Conservation (phyloP, 768 basidiomycete species). For the Sporobolomyces roseus region DNA sequence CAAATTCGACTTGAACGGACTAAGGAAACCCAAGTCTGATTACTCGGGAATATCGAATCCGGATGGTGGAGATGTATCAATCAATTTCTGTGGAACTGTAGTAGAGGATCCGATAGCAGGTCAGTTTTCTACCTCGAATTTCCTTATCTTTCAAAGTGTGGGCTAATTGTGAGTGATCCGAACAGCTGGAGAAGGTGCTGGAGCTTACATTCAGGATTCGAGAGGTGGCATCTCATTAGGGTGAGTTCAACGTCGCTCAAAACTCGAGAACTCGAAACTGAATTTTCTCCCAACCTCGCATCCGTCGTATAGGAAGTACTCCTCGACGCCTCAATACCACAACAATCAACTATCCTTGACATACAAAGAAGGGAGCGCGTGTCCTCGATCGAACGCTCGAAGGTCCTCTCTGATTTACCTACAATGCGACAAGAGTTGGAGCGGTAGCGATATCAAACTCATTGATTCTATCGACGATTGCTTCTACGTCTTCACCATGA, state of each 20-base stretch:
- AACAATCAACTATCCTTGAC: constrained; percentile 30
- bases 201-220: constrained; percentile 30
- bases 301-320: constrained; percentile 18
- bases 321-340: constrained; percentile 23
- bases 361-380: constrained; percentile 27
- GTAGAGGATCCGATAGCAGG: not conserved
- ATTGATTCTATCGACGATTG: constrained; percentile 39
- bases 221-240: constrained; percentile 33
- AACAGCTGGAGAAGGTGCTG: constrained; percentile 29
- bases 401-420: constrained; percentile 30
- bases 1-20: constrained; percentile 17
- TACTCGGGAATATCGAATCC: constrained; percentile 26
- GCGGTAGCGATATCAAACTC: constrained; percentile 2
- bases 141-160: not conserved
- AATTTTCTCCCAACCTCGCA: too few relatives aligned
- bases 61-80: constrained; percentile 25
- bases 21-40: constrained; percentile 6
- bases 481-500: constrained; percentile 33
- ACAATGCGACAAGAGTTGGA: constrained; percentile 33
- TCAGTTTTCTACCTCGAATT: not conserved
- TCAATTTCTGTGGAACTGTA: constrained; percentile 34
- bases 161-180: too few relatives aligned
- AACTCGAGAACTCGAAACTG: too few relatives aligned
- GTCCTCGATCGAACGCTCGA: constrained; percentile 30
- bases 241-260: not conserved